Percentiles rank a stretch among this genome's conserved stretches.
Evolutionary conservation across 2,329 filamentous ascomycete species (phyloP).

Genomic region (Neofusicoccum sp.): DNA sequence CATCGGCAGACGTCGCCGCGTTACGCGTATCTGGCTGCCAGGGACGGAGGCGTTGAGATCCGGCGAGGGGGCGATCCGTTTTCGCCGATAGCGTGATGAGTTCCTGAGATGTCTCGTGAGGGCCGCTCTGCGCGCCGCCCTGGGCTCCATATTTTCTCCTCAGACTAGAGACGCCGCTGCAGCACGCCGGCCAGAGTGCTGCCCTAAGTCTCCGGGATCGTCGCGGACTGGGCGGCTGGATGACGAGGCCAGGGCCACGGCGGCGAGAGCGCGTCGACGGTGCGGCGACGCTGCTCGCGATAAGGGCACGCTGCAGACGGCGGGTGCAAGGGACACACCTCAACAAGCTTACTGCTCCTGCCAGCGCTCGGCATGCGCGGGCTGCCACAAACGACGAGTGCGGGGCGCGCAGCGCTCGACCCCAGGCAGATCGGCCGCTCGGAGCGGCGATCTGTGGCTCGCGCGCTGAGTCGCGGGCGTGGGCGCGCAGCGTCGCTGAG

Average conservation of each 20-base stretch:
- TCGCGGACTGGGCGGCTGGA: background rate
- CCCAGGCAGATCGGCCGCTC: background rate
- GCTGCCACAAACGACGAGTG: background rate
- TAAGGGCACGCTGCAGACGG: background rate
- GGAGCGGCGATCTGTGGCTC: conserved; percentile 12
- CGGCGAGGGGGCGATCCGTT: background rate
- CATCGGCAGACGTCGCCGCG: background rate
- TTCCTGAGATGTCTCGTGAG: conserved; percentile 14
- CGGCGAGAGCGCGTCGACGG: background rate
- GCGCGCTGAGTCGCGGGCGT: conserved; percentile 4
- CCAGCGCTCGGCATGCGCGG: background rate
- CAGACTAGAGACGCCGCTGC: background rate
- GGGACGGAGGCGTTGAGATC: background rate
- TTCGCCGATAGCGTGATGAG: conserved; percentile 11
- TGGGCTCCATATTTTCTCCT: conserved; percentile 1
- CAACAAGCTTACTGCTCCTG: conserved; percentile 15
- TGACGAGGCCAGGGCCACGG: background rate
- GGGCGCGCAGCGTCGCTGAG: background rate
- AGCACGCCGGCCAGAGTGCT: background rate
- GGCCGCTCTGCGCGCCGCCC: background rate
- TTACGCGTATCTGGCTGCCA: background rate
- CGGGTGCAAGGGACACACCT: conserved; percentile 3
- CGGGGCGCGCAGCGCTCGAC: background rate
- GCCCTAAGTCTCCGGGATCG: background rate
- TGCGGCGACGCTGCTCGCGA: too few species aligned